Conservation (phyloP, 805 yeast species). For the Sugiyamaella lignohabitans region DNA sequence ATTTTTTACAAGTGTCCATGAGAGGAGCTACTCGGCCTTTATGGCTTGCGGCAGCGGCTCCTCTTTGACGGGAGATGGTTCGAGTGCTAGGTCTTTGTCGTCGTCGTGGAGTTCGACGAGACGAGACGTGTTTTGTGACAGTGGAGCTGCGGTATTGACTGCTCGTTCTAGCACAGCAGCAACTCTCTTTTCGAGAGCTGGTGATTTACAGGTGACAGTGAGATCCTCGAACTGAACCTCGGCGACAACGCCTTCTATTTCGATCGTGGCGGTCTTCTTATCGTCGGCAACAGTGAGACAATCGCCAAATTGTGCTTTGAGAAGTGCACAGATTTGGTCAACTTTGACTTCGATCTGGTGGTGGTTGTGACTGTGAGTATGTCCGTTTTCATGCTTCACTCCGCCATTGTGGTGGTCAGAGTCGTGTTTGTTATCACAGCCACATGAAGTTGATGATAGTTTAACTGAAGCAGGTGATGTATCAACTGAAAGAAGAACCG, state of each 20-base stretch:
- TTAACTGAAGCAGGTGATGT: slow-evolving; percentile 94
- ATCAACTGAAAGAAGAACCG: slow-evolving; percentile 85
- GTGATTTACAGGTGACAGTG: slow-evolving; percentile 65
- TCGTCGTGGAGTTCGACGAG: slow-evolving; percentile 3
- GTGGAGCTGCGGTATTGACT: slow-evolving; percentile 74
- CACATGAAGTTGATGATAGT: slow-evolving; percentile 53
- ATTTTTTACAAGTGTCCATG: too few relatives aligned
- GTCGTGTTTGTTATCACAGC: slow-evolving; percentile 20
- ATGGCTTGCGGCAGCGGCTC: too few relatives aligned
- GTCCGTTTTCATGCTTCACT: slow-evolving; percentile 17
- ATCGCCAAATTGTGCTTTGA: slow-evolving; percentile 86
- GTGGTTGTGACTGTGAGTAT: slow-evolving; percentile 13
- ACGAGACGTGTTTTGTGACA: slow-evolving; percentile 28
- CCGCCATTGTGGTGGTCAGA: slow-evolving; percentile 17
- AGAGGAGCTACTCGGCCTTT: too few relatives aligned
- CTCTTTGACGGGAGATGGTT: too few relatives aligned
- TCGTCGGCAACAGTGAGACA: slow-evolving; percentile 39
- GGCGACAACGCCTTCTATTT: slow-evolving; percentile 73
- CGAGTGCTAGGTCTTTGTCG: too few relatives aligned
- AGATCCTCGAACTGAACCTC: slow-evolving; percentile 56
- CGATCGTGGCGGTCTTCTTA: slow-evolving; percentile 46
- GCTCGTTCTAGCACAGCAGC: slow-evolving; percentile 76
- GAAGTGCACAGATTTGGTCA: slow-evolving; percentile 51
- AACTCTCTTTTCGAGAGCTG: slow-evolving; percentile 73
- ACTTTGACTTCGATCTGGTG: slow-evolving; percentile 25